These are phyloP conservation scores for Neoascochyta sp. DNA, from an alignment of 2,329 filamentous ascomycete genomes.

Conservation along the genomic window DNA sequence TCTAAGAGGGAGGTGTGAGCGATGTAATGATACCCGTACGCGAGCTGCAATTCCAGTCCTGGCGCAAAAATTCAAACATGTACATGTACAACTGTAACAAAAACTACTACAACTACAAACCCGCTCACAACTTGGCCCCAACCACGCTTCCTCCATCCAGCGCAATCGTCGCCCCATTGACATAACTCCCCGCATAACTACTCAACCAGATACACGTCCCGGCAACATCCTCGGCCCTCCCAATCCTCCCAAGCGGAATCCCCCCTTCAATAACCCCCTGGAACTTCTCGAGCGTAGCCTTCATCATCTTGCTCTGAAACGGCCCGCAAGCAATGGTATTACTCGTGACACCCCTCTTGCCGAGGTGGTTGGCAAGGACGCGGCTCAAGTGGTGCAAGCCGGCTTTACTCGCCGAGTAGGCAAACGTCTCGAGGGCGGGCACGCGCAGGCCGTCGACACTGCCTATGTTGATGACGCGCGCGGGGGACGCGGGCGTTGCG, in stretches of 20 bases:
- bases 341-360: constrained; percentile 57
- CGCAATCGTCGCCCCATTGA: constrained; percentile 44
- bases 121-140: constrained; percentile 33
- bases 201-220: constrained; percentile 68
- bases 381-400: constrained; percentile 62
- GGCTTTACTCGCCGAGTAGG: constrained; percentile 60
- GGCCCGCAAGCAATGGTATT: constrained; percentile 71
- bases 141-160: constrained; percentile 42
- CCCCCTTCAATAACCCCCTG: constrained; percentile 54
- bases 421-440: constrained; percentile 56
- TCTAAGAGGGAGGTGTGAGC: constrained; percentile 9
- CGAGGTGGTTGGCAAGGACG: constrained; percentile 61
- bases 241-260: constrained; percentile 65
- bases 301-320: constrained; percentile 71
- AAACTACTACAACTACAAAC: neutral
- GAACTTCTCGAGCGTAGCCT: constrained; percentile 60
- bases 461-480: constrained; percentile 63
- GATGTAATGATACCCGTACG: neutral
- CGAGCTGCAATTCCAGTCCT: no score
- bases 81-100: no score
- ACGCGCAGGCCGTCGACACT: constrained; percentile 61
- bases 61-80: no score
- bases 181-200: constrained; percentile 58
- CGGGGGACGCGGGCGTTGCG: constrained; percentile 44
- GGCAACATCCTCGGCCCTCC: constrained; percentile 64